Evolutionary conservation across 2,329 filamentous ascomycete species (phyloP).

Genomic region (Penicillium sp.): DNA sequence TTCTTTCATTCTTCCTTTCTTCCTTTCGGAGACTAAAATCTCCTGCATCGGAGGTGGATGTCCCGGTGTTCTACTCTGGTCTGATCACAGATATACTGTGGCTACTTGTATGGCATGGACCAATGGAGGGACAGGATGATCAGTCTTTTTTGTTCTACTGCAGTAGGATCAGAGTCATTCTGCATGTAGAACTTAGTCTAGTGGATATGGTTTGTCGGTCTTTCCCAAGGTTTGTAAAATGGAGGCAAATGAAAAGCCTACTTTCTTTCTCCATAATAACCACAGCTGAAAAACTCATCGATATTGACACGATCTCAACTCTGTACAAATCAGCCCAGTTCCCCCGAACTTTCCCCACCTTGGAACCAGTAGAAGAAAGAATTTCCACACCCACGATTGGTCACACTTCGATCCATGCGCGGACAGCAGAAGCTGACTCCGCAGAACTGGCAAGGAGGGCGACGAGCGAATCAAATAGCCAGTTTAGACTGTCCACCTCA

Average conservation of each 20-base stretch:
- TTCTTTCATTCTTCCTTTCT: neutral
- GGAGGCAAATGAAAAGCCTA: neutral
- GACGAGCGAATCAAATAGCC: conserved; percentile 28
- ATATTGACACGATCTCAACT: neutral
- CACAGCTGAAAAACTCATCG: neutral
- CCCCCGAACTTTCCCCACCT: neutral
- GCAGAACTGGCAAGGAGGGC: conserved; percentile 24
- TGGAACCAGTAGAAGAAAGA: neutral
- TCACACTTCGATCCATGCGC: conserved; percentile 1
- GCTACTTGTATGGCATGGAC: neutral
- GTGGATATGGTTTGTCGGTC: neutral
- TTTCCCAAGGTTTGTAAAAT: no score
- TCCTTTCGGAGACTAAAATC: neutral
- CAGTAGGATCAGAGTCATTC: neutral
- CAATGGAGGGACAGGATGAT: neutral
- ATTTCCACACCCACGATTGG: neutral
- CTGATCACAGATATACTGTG: neutral
- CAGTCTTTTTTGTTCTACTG: neutral
- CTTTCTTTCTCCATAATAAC: neutral
- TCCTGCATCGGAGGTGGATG: neutral
- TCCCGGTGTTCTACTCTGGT: neutral
- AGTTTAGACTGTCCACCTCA: conserved; percentile 25
- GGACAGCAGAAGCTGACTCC: conserved; percentile 22
- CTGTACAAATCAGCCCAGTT: neutral
- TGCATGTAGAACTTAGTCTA: neutral